These are phyloP conservation scores for Blastobotrys robertii DNA, from an alignment of 805 yeast species.

Conservation along the genomic window DNA sequence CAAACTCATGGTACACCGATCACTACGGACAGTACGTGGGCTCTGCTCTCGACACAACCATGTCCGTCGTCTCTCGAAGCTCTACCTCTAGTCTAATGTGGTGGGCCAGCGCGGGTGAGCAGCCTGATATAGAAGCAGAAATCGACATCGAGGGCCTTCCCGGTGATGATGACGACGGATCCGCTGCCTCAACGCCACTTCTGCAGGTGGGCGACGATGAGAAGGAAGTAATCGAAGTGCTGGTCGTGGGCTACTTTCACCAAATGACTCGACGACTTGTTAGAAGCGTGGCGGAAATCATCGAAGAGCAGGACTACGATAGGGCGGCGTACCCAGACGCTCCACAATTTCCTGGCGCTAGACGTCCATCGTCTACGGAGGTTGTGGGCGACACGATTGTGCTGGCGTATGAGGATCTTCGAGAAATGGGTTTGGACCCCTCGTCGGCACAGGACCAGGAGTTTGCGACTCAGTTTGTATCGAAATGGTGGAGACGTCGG, in stretches of 20 bases:
- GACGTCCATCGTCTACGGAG: too few species aligned
- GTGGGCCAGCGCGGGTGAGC: constrained; percentile 85
- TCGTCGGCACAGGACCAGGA: constrained; percentile 36
- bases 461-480: constrained; percentile 35
- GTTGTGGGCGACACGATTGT: constrained; percentile 10
- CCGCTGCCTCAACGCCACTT: not conserved
- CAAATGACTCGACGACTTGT: constrained; percentile 37
- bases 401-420: constrained; percentile 38
- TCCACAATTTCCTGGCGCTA: too few species aligned
- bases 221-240: constrained; percentile 12
- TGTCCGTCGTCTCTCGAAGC: constrained; percentile 6
- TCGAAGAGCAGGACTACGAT: constrained; percentile 25
- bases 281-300: constrained; percentile 29
- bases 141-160: constrained; percentile 31
- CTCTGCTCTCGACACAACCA: not conserved
- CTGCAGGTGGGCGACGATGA: not conserved
- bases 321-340: not conserved
- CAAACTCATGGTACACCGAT: not conserved
- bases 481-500: constrained; percentile 31
- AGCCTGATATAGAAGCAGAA: constrained; percentile 32
- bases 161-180: constrained; percentile 5
- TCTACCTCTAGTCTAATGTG: constrained; percentile 47
- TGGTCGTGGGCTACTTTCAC: constrained; percentile 44
- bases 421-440: constrained; percentile 53
- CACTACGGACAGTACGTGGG: constrained; percentile 2